Conservation (phyloP, 2,329 filamentous ascomycete species). For the Nothopassalora personata region DNA sequence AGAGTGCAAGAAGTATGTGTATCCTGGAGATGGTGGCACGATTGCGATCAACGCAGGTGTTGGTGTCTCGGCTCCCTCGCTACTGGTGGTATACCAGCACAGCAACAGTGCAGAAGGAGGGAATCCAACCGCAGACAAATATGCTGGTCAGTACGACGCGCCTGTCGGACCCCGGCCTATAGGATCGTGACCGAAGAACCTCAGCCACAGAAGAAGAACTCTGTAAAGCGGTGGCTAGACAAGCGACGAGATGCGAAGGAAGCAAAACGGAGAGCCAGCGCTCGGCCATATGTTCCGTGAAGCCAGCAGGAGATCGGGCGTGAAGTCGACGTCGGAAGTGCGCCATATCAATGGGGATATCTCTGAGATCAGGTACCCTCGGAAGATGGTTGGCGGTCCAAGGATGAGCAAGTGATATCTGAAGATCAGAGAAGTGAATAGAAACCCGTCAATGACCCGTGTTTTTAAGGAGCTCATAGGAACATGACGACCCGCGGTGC, state of each 20-base stretch:
- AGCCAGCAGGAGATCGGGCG: neutral
- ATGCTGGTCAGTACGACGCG: conserved; percentile 18
- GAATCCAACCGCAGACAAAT: conserved; percentile 5
- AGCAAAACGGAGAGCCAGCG: conserved; percentile 8
- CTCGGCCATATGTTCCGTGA: conserved; percentile 7
- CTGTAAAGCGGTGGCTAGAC: conserved; percentile 17
- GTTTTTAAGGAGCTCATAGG: too few relatives aligned
- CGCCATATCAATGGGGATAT: neutral
- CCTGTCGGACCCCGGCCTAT: conserved; percentile 20
- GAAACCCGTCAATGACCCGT: too few relatives aligned
- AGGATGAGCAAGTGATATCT: too few relatives aligned
- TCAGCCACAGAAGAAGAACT: conserved; percentile 6
- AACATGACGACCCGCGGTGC: neutral
- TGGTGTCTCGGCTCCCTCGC: conserved; percentile 14
- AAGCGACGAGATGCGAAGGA: conserved; percentile 17
- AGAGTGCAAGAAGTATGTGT: conserved; percentile 23
- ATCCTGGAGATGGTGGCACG: conserved; percentile 20
- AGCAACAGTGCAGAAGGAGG: neutral
- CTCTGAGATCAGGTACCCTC: neutral
- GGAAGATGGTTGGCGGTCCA: too few relatives aligned
- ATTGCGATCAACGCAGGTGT: conserved; percentile 5
- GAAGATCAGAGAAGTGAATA: too few relatives aligned
- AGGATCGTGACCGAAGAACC: conserved; percentile 5
- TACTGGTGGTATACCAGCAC: conserved; percentile 11
- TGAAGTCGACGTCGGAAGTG: neutral